Percentiles rank a stretch among this genome's conserved stretches.
Evolutionary conservation across 2,329 filamentous ascomycete species (phyloP).

Genomic region (Verticillium isaacii): DNA sequence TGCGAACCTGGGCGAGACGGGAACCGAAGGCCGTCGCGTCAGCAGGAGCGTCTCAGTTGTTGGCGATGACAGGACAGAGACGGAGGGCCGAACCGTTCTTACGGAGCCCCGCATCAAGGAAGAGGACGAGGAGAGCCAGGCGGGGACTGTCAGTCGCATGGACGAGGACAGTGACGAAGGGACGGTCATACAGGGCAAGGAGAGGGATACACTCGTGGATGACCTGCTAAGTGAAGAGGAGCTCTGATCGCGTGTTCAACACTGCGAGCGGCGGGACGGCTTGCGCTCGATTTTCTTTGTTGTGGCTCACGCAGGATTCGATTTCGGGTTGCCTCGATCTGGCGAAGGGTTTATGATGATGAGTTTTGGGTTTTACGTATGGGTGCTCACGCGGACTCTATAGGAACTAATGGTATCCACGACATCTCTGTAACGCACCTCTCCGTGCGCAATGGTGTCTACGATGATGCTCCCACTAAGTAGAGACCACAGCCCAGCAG

Average conservation of each 20-base stretch:
- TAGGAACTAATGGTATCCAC: background rate
- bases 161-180: slow-evolving; percentile 20
- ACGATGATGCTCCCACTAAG: slow-evolving; percentile 2
- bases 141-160: slow-evolving; percentile 24
- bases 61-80: slow-evolving; percentile 21
- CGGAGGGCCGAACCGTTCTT: slow-evolving; percentile 32
- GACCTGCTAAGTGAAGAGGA: slow-evolving; percentile 36
- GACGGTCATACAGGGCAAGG: slow-evolving; percentile 16
- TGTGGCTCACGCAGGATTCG: background rate
- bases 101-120: slow-evolving; percentile 43
- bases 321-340: background rate
- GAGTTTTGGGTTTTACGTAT: background rate
- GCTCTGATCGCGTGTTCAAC: slow-evolving; percentile 11
- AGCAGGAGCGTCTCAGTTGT: slow-evolving; percentile 40
- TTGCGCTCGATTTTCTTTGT: background rate
- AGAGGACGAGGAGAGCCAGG: slow-evolving; percentile 37
- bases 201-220: slow-evolving; percentile 31
- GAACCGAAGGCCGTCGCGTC: slow-evolving; percentile 28
- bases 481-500: slow-evolving; percentile 55
- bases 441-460: background rate
- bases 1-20: slow-evolving; percentile 48
- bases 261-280: background rate
- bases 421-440: background rate
- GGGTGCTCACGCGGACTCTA: background rate
- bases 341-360: background rate